Evolutionary conservation across 768 basidiomycete species (phyloP).

Genomic region (Tricholoma bakamatsutake): DNA sequence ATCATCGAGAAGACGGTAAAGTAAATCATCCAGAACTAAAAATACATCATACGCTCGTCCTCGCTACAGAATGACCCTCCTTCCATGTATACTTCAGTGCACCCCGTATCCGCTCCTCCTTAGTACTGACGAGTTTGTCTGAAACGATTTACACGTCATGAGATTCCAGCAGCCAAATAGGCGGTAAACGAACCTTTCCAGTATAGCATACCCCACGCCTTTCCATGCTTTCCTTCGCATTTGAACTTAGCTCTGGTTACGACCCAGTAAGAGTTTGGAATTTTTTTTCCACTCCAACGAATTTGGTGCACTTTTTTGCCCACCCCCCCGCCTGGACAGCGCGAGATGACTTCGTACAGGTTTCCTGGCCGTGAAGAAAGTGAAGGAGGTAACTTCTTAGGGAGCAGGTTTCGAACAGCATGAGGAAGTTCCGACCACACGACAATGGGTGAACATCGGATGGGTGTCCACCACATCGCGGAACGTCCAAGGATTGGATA

Average conservation of each 20-base stretch:
- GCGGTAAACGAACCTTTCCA: conserved; percentile 61
- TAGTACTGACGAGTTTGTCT: conserved; percentile 59
- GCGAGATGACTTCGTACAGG: conserved; percentile 67
- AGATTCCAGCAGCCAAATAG: neutral
- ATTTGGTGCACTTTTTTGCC: conserved; percentile 67
- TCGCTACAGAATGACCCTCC: conserved; percentile 43
- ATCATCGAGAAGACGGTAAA: neutral
- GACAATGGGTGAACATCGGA: conserved; percentile 17
- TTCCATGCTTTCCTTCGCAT: conserved; percentile 68
- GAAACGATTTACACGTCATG: neutral
- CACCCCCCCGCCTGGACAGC: conserved; percentile 59
- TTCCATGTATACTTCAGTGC: conserved; percentile 73
- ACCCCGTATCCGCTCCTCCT: conserved; percentile 61
- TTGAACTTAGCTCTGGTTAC: conserved; percentile 71
- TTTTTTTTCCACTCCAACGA: conserved; percentile 68
- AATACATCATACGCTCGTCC: neutral
- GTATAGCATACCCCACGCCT: conserved; percentile 74
- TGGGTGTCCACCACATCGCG: conserved; percentile 32
- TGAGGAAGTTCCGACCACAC: conserved; percentile 16
- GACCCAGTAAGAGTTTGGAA: conserved; percentile 65
- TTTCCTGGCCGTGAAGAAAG: conserved; percentile 54
- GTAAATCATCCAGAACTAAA: neutral
- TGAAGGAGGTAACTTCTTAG: conserved; percentile 51
- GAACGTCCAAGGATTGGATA: conserved; percentile 1
- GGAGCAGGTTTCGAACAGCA: conserved; percentile 53